phyloP scores from a whole-genome alignment of 345 rosid species.

The Ceriops tagal region DNA sequence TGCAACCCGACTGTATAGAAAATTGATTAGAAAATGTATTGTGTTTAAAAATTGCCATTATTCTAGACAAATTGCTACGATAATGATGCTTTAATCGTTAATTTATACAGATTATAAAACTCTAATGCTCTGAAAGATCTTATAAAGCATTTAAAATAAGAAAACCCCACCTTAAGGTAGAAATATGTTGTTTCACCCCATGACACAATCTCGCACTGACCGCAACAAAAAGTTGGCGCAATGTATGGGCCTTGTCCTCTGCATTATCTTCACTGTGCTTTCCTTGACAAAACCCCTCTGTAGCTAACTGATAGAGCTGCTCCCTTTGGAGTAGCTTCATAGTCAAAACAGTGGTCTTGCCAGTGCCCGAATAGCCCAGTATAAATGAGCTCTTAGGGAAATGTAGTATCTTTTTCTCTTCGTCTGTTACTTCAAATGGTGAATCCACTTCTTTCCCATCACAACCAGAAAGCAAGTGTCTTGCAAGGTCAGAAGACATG shows the following conservation, averaged over 20 bases:
- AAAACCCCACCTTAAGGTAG: slow-evolving; percentile 41
- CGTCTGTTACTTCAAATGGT: slow-evolving; percentile 50
- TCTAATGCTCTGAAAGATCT: no score
- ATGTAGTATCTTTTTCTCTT: slow-evolving; percentile 37
- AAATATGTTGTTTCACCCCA: slow-evolving; percentile 44
- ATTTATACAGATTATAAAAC: no score
- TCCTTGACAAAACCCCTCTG: slow-evolving; percentile 14
- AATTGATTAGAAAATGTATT: no score
- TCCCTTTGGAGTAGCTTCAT: slow-evolving; percentile 45
- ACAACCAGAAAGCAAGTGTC: slow-evolving; percentile 36
- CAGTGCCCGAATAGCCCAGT: slow-evolving; percentile 57
- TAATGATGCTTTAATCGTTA: no score
- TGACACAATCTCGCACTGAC: slow-evolving; percentile 46
- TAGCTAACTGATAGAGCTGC: slow-evolving; percentile 26
- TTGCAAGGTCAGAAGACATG: slow-evolving; percentile 33
- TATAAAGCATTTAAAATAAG: not conserved
- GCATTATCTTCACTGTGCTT: not conserved
- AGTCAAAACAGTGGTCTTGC: slow-evolving; percentile 52
- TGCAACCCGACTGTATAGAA: no score
- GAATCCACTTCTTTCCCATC: slow-evolving; percentile 41
- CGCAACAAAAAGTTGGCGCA: slow-evolving; percentile 56
- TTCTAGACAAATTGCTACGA: no score
- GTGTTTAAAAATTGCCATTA: no score
- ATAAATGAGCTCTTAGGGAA: slow-evolving; percentile 42
- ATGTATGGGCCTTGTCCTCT: slow-evolving; percentile 8